A percentile compares a stretch with the other conserved stretches of the same genome.
phyloP scores from a whole-genome alignment of 495 filamentous ascomycete genomes.

The Aspergillus steynii region DNA sequence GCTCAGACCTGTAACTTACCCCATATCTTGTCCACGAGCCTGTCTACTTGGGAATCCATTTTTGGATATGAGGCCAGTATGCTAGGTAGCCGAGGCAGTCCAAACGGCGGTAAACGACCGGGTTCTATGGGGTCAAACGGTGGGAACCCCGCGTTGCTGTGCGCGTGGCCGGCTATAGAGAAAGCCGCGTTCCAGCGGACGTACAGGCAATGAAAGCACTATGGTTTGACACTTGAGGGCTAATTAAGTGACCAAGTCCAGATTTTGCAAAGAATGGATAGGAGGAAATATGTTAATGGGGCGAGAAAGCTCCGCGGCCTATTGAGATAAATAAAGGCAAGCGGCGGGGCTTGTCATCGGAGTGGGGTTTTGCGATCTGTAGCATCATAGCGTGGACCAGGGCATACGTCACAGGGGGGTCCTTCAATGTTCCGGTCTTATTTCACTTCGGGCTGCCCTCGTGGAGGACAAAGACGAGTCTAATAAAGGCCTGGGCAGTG shows the following conservation, averaged over 20 bases:
- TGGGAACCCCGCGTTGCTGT: constrained; percentile 1
- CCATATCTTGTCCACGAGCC: constrained; percentile 73
- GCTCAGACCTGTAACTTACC: constrained; percentile 35
- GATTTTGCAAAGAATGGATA: not conserved
- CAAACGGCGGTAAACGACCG: constrained; percentile 9
- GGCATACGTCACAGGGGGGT: constrained; percentile 5
- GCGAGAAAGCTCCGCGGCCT: constrained; percentile 15
- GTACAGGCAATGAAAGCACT: not conserved
- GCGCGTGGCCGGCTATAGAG: not conserved
- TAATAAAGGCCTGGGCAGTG: too few relatives aligned
- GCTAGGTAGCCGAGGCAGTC: not conserved
- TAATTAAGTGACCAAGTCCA: not conserved
- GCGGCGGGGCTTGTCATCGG: constrained; percentile 28
- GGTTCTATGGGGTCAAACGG: not conserved
- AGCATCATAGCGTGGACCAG: constrained; percentile 2
- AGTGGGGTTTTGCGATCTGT: constrained; percentile 24
- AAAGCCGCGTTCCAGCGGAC: not conserved
- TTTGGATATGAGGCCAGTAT: not conserved
- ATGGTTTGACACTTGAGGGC: not conserved
- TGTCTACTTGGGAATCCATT: constrained; percentile 73
- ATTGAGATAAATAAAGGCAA: constrained; percentile 22
- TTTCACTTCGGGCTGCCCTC: not conserved
- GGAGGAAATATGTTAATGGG: not conserved
- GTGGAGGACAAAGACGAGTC: not conserved
- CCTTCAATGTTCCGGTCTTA: not conserved